Percentiles rank a stretch among this genome's conserved stretches.
phyloP scores from a whole-genome alignment of 1,139 yeast genomes.

The Scheffersomyces titani region DNA sequence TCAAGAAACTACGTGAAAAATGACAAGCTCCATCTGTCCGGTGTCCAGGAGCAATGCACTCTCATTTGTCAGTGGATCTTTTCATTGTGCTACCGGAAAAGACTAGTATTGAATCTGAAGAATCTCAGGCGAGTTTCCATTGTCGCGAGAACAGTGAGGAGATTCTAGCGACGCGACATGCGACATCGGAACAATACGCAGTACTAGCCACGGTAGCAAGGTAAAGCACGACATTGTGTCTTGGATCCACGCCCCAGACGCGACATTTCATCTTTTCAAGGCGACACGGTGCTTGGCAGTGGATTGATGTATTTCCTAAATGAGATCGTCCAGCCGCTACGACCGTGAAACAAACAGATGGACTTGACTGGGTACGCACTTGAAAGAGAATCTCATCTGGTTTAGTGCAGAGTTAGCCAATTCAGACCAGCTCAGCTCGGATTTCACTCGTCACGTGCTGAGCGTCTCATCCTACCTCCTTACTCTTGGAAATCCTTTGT shows the following conservation, averaged over 20 bases:
- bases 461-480: background rate
- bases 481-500: background rate
- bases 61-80: background rate
- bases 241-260: background rate
- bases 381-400: background rate
- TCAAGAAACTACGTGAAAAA: background rate
- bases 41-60: background rate
- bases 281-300: background rate
- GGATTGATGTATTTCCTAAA: background rate
- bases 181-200: background rate
- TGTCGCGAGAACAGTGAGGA: background rate
- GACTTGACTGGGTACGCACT: background rate
- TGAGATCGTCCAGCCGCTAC: background rate
- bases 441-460: background rate
- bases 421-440: background rate
- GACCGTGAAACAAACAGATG: background rate
- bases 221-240: background rate
- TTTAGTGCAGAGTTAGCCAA: background rate
- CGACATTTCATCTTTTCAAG: background rate
- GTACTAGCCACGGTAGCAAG: background rate
- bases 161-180: background rate
- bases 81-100: background rate
- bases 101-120: background rate
- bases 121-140: background rate
- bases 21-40: background rate